These are phyloP conservation scores for Claviceps africana DNA, from an alignment of 2,329 filamentous ascomycete genomes.

Conservation along the genomic window DNA sequence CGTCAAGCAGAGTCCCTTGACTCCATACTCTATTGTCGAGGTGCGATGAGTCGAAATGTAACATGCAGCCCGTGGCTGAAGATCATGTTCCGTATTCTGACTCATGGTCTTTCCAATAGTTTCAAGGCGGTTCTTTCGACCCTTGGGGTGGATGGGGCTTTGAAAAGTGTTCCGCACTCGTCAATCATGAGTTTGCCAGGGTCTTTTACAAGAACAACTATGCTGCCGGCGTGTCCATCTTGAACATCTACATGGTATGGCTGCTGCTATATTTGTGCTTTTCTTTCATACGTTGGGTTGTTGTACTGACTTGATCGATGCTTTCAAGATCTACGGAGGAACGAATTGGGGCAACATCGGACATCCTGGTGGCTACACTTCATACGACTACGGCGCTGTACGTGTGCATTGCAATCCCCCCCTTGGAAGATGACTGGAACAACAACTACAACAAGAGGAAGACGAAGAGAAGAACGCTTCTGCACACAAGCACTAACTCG, in stretches of 20 bases:
- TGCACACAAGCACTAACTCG: background rate
- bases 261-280: background rate
- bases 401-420: slow-evolving; percentile 7
- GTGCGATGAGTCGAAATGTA: slow-evolving; percentile 6
- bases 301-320: background rate
- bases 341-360: slow-evolving; percentile 77
- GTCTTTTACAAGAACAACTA: slow-evolving; percentile 70
- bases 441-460: background rate
- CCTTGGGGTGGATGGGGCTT: slow-evolving; percentile 62
- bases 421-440: slow-evolving; percentile 7
- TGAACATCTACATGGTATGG: slow-evolving; percentile 61
- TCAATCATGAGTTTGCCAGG: slow-evolving; percentile 61
- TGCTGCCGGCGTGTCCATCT: slow-evolving; percentile 49
- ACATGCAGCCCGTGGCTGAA: too few relatives aligned
- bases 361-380: slow-evolving; percentile 50
- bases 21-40: slow-evolving; percentile 53
- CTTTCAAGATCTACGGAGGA: slow-evolving; percentile 48
- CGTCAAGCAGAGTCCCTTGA: slow-evolving; percentile 45
- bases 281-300: background rate
- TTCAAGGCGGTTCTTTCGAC: slow-evolving; percentile 59
- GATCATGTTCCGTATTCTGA: background rate
- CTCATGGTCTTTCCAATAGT: slow-evolving; percentile 22
- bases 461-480: slow-evolving; percentile 8
- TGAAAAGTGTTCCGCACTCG: slow-evolving; percentile 47
- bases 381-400: slow-evolving; percentile 38